These are phyloP conservation scores for Trichoderma sp. DNA, from an alignment of 2,329 filamentous ascomycete genomes.

Conservation along the genomic window DNA sequence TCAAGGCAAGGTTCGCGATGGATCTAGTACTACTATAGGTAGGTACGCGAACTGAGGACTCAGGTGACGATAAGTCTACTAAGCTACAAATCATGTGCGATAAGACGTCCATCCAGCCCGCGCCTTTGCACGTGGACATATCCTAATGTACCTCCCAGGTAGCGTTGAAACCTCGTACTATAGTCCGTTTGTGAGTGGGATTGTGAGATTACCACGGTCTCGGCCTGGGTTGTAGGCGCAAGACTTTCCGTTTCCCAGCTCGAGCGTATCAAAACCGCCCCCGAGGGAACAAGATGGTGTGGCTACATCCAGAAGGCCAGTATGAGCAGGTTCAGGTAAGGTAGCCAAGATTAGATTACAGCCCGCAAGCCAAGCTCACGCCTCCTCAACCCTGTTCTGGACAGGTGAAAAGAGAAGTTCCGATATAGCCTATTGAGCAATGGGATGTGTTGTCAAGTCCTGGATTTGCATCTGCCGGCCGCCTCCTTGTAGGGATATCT, in stretches of 20 bases:
- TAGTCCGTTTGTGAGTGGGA: neutral
- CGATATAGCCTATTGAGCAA: neutral
- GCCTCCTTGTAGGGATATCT: neutral
- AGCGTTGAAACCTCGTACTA: neutral
- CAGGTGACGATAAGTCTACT: neutral
- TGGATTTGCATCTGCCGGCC: neutral
- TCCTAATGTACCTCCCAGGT: neutral
- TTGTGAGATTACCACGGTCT: neutral
- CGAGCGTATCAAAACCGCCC: neutral
- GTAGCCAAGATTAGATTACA: neutral
- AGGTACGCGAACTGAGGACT: neutral
- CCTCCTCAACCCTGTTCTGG: neutral
- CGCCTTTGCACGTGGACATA: neutral
- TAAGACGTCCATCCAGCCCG: neutral
- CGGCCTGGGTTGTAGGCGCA: neutral
- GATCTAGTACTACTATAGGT: neutral
- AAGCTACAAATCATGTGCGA: neutral
- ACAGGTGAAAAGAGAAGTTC: neutral
- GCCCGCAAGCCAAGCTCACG: neutral
- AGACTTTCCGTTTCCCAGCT: neutral
- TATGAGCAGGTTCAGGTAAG: neutral
- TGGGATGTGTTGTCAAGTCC: neutral
- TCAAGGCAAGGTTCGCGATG: neutral
- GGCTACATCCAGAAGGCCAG: neutral
- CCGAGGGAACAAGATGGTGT: neutral